phyloP scores from a whole-genome alignment of 139 green algal species.

The Chlamydomonas sphaeroides region DNA sequence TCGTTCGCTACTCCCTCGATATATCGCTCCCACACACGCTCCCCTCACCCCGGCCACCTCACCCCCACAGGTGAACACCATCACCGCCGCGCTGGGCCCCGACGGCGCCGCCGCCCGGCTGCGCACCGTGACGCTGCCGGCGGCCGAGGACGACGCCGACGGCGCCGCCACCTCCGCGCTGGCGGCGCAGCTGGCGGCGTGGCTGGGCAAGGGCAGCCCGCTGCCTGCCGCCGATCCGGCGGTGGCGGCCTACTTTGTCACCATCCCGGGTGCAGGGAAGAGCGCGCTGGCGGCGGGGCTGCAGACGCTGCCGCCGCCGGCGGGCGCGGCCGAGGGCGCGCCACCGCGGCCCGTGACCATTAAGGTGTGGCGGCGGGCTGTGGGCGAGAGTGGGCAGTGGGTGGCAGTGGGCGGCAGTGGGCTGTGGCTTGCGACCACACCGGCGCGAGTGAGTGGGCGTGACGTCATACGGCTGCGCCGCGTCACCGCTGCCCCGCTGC shows the following conservation, averaged over 20 bases:
- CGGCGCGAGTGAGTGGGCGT: too few relatives aligned
- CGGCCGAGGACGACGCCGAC: slow-evolving; percentile 8
- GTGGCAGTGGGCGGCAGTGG: too few relatives aligned
- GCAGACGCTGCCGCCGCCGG: neutral
- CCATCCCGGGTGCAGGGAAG: slow-evolving; percentile 57
- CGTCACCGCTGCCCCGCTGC: too few relatives aligned
- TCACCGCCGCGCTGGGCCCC: slow-evolving; percentile 8
- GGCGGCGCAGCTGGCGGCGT: slow-evolving; percentile 34
- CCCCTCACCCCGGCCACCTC: neutral
- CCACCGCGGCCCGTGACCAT: too few relatives aligned
- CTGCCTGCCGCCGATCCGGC: slow-evolving; percentile 49
- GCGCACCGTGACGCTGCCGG: neutral
- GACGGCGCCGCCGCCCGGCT: slow-evolving; percentile 10
- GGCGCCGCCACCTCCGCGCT: slow-evolving; percentile 16
- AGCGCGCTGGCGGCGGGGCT: slow-evolving; percentile 15
- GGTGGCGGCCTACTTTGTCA: slow-evolving; percentile 55
- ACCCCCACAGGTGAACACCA: neutral
- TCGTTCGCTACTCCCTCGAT: too few relatives aligned
- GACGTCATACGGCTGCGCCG: too few relatives aligned
- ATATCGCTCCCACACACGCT: too few relatives aligned
- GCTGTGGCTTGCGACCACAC: too few relatives aligned
- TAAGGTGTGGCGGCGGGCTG: too few relatives aligned
- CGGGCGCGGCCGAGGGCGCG: neutral
- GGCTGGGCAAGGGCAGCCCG: slow-evolving; percentile 47
- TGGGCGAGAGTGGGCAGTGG: too few relatives aligned